Evolutionary conservation across 2,329 filamentous ascomycete species (phyloP), one percentile per base, ranked within the genome.

Genomic region (Aspergillus latus): DNA sequence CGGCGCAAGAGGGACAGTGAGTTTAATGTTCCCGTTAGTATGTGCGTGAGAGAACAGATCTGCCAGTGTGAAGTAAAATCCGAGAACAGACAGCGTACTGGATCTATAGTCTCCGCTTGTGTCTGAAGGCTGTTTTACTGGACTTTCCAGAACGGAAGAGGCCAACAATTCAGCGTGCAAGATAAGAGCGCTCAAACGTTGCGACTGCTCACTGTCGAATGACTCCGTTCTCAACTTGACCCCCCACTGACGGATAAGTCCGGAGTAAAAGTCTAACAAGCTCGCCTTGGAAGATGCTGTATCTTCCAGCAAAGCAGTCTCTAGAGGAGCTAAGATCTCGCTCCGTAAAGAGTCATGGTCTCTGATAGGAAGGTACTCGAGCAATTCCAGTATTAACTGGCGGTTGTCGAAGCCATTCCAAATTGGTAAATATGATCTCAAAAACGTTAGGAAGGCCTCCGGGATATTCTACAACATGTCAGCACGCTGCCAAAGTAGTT

Each of bases 31-130:
- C 8, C 75, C 73, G 48, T 83, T 80, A 8, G 84, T 72, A 1
- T 72, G 64, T 43, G 74, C 74, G 43, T 85, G 75, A 2, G 81
- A 80, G 56, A 86, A 80, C 21, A 88, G 72, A 16, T 78, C 74
- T 4, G 84, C 81, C 5, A 84, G 78, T 52, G 82, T 76, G 70
- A 88, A 90, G 72, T 93, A 92, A 67, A 86, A 84, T 34, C 89
- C 80, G 13, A 92, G 78, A 16, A 80, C 75, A 5, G 85, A 84
- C 37, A 81, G 73, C 1, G 81, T 78, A 2, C 75, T 59, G 28
- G 73, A 65, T 39, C 66, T 72, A 28, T 52, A 46, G n/a, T 60
- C 49, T 2, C 16, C 5, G 6, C 43, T 49, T n/a, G 55, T 50
- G 4, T 40, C 32, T 4, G 59, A 58, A 8, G 54, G 32, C 21